Percentiles rank a stretch among this genome's conserved stretches.
phyloP scores from a whole-genome alignment of 257 asterid genomes.

The Solanum acaule region DNA sequence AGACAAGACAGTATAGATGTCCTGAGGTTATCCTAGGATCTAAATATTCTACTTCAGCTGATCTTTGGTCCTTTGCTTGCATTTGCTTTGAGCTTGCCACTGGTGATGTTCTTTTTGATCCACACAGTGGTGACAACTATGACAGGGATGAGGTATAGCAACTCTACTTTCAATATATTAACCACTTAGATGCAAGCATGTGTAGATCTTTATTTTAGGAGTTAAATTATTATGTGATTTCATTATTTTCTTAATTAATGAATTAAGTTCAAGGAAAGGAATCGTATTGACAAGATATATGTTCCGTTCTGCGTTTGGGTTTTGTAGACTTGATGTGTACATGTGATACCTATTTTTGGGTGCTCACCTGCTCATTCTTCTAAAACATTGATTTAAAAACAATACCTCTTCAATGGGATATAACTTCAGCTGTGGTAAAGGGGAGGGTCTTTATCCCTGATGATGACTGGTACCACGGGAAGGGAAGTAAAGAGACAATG shows the following conservation, averaged over 20 bases:
- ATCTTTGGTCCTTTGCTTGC: conserved; percentile 98
- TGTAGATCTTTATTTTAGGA: background rate
- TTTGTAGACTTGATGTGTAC: background rate
- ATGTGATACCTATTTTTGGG: background rate
- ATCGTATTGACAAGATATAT: background rate
- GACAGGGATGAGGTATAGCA: conserved; percentile 74
- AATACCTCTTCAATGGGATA: background rate
- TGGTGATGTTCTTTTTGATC: conserved; percentile 96
- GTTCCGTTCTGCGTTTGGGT: background rate
- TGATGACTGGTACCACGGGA: background rate
- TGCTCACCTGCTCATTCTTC: background rate
- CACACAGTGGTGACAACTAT: conserved; percentile 84
- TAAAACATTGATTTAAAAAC: background rate
- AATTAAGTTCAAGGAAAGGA: background rate
- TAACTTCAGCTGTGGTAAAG: background rate
- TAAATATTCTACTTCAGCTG: conserved; percentile 87
- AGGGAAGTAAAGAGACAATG: background rate
- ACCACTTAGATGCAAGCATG: background rate
- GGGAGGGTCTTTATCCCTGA: background rate
- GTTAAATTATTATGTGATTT: background rate
- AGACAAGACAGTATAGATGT: conserved; percentile 93
- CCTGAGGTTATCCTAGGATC: conserved; percentile 95
- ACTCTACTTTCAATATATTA: background rate
- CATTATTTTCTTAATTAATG: background rate
- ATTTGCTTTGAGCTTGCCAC: conserved; percentile 96